phyloP scores from a whole-genome alignment of 2,329 filamentous ascomycete species.

The Botrytis tulipae region DNA sequence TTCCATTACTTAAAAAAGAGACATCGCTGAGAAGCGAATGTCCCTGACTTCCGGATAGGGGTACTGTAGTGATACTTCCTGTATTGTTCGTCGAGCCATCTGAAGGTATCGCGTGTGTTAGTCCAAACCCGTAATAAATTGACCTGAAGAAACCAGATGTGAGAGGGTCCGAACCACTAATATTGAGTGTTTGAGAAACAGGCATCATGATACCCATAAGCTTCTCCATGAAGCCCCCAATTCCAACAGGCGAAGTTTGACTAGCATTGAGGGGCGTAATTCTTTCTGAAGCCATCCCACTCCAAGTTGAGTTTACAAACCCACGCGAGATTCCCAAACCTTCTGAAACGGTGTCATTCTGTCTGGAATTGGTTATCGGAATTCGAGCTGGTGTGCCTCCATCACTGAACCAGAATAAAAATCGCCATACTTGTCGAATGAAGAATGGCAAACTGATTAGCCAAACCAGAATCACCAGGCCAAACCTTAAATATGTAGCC shows the following conservation, averaged over 20 bases:
- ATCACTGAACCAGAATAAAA: constrained; percentile 73
- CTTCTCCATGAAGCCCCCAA: constrained; percentile 42
- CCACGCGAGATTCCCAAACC: constrained; percentile 32
- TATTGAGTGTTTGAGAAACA: constrained; percentile 33
- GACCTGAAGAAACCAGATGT: constrained; percentile 33
- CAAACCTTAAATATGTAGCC: constrained; percentile 73
- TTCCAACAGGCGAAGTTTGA: constrained; percentile 42
- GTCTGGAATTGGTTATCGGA: constrained; percentile 11
- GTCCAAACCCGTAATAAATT: constrained; percentile 33
- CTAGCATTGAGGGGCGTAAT: constrained; percentile 31
- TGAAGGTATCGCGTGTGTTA: constrained; percentile 22
- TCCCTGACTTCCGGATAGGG: constrained; percentile 19
- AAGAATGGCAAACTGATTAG: constrained; percentile 82
- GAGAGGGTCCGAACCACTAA: constrained; percentile 33
- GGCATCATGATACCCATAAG: constrained; percentile 36
- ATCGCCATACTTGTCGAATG: constrained; percentile 89
- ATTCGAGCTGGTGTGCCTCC: constrained; percentile 35
- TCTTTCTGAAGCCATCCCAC: constrained; percentile 35
- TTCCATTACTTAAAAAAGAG: constrained; percentile 57
- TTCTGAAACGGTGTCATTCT: constrained; percentile 26
- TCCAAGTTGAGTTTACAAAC: constrained; percentile 29
- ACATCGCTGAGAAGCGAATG: constrained; percentile 57
- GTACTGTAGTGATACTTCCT: constrained; percentile 17
- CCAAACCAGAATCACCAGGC: constrained; percentile 84
- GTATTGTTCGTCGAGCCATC: constrained; percentile 23